A percentile compares a stretch with the other conserved stretches of the same genome.
These are phyloP conservation scores for Polyporus arcularius DNA, from an alignment of 768 basidiomycete genomes.

Conservation along the genomic window DNA sequence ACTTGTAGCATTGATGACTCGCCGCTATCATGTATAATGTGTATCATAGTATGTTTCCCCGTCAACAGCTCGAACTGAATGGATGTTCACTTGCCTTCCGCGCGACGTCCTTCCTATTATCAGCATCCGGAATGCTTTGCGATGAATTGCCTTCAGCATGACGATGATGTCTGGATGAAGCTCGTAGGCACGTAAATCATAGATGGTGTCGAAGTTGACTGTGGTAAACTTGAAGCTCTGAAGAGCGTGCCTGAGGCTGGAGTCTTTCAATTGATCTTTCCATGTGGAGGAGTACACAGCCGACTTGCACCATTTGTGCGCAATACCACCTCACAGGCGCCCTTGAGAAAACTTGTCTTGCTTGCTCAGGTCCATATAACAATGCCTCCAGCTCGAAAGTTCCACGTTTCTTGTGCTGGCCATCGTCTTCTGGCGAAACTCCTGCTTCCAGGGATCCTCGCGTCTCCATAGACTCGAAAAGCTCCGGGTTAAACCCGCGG, in stretches of 20 bases:
- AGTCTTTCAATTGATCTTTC: background rate
- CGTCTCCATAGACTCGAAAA: background rate
- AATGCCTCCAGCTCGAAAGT: background rate
- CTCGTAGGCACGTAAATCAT: too few species aligned
- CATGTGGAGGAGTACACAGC: background rate
- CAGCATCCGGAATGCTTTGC: too few species aligned
- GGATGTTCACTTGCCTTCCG: too few species aligned
- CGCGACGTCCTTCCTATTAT: too few species aligned
- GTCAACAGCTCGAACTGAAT: too few species aligned
- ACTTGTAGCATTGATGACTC: too few species aligned
- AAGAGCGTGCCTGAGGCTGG: background rate
- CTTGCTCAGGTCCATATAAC: background rate
- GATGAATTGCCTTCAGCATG: too few species aligned
- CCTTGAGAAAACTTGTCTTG: background rate
- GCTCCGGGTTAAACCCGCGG: background rate
- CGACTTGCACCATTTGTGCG: slow-evolving; percentile 11
- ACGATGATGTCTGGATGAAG: too few species aligned
- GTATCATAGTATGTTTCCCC: background rate
- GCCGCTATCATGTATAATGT: too few species aligned
- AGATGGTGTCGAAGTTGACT: too few species aligned
- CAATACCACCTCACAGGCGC: slow-evolving; percentile 3
- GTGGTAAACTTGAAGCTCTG: too few species aligned
- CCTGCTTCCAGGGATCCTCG: background rate
- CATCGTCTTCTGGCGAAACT: background rate
- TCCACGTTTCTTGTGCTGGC: too few species aligned